These are phyloP conservation scores for Termitomyces sp. DNA, from an alignment of 768 basidiomycete species.

Conservation along the genomic window DNA sequence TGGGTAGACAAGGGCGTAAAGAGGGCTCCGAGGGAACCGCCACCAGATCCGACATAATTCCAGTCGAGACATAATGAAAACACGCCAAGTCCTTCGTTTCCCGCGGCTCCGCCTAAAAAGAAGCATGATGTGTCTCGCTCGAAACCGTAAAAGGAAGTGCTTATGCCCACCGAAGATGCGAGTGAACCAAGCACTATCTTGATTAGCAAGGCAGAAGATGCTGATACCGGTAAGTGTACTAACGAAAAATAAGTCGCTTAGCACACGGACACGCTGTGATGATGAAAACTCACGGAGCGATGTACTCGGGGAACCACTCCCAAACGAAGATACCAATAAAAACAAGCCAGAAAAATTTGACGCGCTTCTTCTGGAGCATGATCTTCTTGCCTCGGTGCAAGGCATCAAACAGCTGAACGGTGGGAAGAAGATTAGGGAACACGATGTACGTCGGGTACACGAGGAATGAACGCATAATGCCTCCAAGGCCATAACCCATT, in stretches of 20 bases:
- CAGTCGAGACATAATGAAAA: conserved; percentile 62
- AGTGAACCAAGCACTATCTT: conserved; percentile 33
- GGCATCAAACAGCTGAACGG: conserved; percentile 40
- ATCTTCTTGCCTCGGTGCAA: conserved; percentile 40
- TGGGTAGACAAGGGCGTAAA: conserved; percentile 56
- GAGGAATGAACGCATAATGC: conserved; percentile 38
- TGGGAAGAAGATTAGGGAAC: conserved; percentile 39
- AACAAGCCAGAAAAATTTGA: conserved; percentile 54
- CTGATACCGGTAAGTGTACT: conserved; percentile 58
- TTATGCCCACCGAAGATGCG: conserved; percentile 13
- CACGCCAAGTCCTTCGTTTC: conserved; percentile 60
- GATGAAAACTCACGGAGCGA: conserved; percentile 28
- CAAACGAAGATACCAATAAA: conserved; percentile 53
- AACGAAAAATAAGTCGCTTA: neutral
- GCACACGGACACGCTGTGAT: neutral
- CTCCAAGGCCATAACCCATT: conserved; percentile 34
- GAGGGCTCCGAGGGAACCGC: conserved; percentile 40
- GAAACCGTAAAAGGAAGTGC: neutral
- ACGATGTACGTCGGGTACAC: conserved; percentile 46
- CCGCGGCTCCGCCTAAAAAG: conserved; percentile 45
- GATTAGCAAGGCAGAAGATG: conserved; percentile 52
- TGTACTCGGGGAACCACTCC: conserved; percentile 56
- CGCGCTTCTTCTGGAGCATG: conserved; percentile 46
- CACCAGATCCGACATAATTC: conserved; percentile 51
- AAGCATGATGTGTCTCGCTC: neutral